Conservation (phyloP, 495 filamentous ascomycete genomes). For the Xylaria cubensis region DNA sequence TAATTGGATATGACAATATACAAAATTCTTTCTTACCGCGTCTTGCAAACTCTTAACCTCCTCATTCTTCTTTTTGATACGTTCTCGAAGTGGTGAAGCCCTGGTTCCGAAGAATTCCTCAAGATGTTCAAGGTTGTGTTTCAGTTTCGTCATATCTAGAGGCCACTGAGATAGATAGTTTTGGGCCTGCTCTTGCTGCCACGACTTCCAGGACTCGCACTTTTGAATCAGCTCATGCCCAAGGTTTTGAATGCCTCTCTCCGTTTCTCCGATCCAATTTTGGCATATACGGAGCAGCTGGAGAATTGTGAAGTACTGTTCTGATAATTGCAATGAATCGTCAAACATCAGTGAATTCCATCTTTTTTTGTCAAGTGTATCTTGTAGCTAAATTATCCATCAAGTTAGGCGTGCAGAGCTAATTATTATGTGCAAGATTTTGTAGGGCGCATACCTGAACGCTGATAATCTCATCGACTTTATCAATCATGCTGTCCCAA, state of each 20-base stretch:
- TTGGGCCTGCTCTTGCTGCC: background rate
- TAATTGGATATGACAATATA: background rate
- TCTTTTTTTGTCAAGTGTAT: background rate
- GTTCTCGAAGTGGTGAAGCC: background rate
- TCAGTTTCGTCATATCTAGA: background rate
- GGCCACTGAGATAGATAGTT: background rate
- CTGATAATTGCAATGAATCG: background rate
- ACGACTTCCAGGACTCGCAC: background rate
- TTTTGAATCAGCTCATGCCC: background rate
- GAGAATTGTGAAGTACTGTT: background rate
- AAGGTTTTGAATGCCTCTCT: background rate
- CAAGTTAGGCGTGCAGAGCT: background rate
- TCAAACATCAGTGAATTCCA: background rate
- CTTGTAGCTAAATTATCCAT: background rate
- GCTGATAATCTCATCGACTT: background rate
- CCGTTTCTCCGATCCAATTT: background rate
- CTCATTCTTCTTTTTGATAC: background rate
- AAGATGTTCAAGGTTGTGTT: background rate
- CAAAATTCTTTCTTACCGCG: background rate
- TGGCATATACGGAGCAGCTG: background rate
- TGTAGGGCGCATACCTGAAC: background rate
- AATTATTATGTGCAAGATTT: background rate
- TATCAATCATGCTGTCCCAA: background rate
- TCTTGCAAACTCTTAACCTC: background rate
- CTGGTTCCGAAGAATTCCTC: background rate